Conservation (phyloP, 495 filamentous ascomycete genomes). For the Umbilicaria muhlenbergii region DNA sequence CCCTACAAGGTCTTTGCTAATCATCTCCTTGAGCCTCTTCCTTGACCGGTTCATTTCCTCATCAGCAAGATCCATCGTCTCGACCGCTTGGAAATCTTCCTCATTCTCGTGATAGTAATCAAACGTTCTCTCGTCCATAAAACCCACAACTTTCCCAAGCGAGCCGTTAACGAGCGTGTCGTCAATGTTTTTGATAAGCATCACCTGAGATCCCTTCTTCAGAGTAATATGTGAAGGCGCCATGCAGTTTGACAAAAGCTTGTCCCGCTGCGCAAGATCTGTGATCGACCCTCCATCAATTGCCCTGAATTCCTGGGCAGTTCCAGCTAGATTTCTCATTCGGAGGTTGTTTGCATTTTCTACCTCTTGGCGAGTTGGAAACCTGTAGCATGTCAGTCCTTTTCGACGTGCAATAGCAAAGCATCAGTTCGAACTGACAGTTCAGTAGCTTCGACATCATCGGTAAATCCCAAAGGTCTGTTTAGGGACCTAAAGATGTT, state of each 20-base stretch:
- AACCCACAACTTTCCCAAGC: conserved; percentile 66
- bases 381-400: conserved; percentile 37
- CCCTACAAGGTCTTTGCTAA: conserved; percentile 22
- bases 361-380: conserved; percentile 81
- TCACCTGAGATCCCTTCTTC: conserved; percentile 89
- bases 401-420: conserved; percentile 6
- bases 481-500: conserved; percentile 53
- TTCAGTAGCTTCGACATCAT: conserved; percentile 79
- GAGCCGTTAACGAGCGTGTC: conserved; percentile 89
- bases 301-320: conserved; percentile 49
- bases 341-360: conserved; percentile 67
- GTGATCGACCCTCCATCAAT: conserved; percentile 57
- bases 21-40: conserved; percentile 31
- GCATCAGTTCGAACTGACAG: conserved; percentile 33
- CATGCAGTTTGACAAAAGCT: conserved; percentile 80
- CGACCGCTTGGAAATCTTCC: conserved; percentile 31
- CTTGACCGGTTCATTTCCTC: conserved; percentile 28
- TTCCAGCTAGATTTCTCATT: conserved; percentile 56
- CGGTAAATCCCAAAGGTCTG: conserved; percentile 52
- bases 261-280: conserved; percentile 54
- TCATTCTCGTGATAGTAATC: conserved; percentile 43
- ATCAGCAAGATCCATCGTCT: conserved; percentile 25
- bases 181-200: conserved; percentile 99
- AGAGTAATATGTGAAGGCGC: conserved; percentile 60
- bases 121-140: conserved; percentile 74